These are phyloP conservation scores for Pseudevernia furfuracea DNA, from an alignment of 495 filamentous ascomycete genomes.

Conservation along the genomic window DNA sequence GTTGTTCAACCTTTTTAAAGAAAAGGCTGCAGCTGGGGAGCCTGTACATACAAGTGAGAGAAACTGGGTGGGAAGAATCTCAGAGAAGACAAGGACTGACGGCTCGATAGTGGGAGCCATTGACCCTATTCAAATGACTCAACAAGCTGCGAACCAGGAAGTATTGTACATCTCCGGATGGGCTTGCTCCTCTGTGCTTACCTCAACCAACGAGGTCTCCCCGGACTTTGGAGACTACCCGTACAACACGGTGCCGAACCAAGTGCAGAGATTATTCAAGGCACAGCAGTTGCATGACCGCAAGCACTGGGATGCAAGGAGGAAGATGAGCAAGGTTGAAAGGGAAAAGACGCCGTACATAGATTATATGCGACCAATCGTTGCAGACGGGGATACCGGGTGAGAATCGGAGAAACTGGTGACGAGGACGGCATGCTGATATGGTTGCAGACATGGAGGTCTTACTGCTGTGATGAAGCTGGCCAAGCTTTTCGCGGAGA, in stretches of 20 bases:
- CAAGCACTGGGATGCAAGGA: slow-evolving; percentile 80
- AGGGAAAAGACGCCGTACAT: slow-evolving; percentile 68
- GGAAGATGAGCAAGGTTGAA: slow-evolving; percentile 65
- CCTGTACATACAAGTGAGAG: slow-evolving; percentile 83
- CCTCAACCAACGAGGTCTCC: slow-evolving; percentile 91
- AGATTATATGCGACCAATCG: slow-evolving; percentile 88
- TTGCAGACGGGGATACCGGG: slow-evolving; percentile 97
- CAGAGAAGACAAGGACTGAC: slow-evolving; percentile 17
- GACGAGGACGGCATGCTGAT: background rate
- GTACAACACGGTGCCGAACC: slow-evolving; percentile 97
- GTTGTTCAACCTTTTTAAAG: slow-evolving; percentile 78
- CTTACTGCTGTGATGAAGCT: slow-evolving; percentile 90
- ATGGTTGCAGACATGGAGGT: slow-evolving; percentile 56
- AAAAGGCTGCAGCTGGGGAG: slow-evolving; percentile 63
- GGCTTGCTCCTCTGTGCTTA: slow-evolving; percentile 90
- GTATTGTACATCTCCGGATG: slow-evolving; percentile 93
- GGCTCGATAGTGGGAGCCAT: slow-evolving; percentile 75
- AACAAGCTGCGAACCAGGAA: slow-evolving; percentile 93
- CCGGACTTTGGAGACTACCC: slow-evolving; percentile 98
- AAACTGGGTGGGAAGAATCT: background rate
- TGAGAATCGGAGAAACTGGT: slow-evolving; percentile 30
- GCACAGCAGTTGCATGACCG: slow-evolving; percentile 95
- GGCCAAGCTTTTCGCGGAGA: slow-evolving; percentile 97
- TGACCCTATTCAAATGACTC: slow-evolving; percentile 97
- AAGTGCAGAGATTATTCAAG: slow-evolving; percentile 92